Evolutionary conservation across 2,329 filamentous ascomycete species (phyloP).

Genomic region (Penicillium sp.): DNA sequence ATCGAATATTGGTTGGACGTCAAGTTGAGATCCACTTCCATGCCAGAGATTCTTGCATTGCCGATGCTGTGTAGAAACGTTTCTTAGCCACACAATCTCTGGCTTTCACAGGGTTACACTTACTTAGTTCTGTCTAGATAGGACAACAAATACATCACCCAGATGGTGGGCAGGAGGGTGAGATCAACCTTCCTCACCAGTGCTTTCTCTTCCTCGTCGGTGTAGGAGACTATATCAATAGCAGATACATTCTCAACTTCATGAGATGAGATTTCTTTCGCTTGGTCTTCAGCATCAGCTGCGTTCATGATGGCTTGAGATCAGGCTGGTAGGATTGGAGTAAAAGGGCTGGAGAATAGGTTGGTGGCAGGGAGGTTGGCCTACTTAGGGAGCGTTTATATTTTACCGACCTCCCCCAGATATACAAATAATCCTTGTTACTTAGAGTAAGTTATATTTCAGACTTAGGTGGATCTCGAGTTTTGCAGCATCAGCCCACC

Average conservation of each 20-base stretch:
- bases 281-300: neutral
- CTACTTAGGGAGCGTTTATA: neutral
- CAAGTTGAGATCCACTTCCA: constrained; percentile 19
- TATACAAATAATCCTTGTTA: no score
- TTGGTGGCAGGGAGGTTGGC: neutral
- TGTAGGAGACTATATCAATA: neutral
- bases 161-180: constrained; percentile 51
- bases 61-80: constrained; percentile 24
- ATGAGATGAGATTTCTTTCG: constrained; percentile 6
- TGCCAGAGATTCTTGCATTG: constrained; percentile 25
- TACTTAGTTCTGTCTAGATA: constrained; percentile 43
- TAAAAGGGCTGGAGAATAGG: neutral
- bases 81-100: no score
- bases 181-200: constrained; percentile 50
- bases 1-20: constrained; percentile 53
- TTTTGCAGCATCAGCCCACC: neutral
- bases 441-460: no score
- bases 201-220: constrained; percentile 43
- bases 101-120: no score
- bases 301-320: neutral
- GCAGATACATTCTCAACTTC: constrained; percentile 17
- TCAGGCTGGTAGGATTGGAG: neutral
- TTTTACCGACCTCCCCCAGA: neutral
- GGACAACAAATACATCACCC: constrained; percentile 54
- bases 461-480: no score